A percentile compares a stretch with the other conserved stretches of the same genome.
Conservation (phyloP, 2,329 filamentous ascomycete genomes). For the Penicillium sp. region DNA sequence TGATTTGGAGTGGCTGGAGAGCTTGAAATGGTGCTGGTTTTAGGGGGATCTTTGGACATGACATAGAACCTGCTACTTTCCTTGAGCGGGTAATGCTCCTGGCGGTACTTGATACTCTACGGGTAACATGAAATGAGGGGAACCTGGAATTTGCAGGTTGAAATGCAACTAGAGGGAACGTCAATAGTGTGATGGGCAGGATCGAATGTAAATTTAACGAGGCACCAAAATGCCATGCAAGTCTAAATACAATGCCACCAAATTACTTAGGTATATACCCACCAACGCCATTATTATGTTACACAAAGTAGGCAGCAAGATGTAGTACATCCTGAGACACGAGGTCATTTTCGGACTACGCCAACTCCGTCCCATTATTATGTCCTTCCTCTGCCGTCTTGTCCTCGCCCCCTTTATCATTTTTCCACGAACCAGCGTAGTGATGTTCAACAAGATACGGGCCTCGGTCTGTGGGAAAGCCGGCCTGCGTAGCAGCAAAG, state of each 20-base stretch:
- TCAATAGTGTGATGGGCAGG: background rate
- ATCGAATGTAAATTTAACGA: background rate
- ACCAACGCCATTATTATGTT: background rate
- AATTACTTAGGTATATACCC: background rate
- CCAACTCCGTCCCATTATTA: background rate
- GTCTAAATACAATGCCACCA: background rate
- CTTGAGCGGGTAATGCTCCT: no score
- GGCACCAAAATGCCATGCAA: background rate
- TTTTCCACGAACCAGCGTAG: slow-evolving; percentile 20
- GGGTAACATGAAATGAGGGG: no score
- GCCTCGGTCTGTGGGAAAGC: slow-evolving; percentile 8
- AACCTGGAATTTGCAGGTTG: background rate
- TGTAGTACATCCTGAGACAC: background rate
- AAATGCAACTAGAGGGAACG: background rate
- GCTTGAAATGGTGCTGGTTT: no score
- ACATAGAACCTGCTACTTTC: no score
- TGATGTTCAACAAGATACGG: slow-evolving; percentile 15
- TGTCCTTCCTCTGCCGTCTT: background rate
- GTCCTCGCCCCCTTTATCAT: slow-evolving; percentile 6
- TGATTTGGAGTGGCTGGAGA: no score
- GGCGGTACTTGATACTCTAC: background rate
- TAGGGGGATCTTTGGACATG: no score
- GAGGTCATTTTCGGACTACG: background rate
- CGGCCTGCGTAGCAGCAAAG: slow-evolving; percentile 11
- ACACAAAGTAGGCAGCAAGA: background rate